These are phyloP conservation scores for Gigaspora rosea DNA, from an alignment of 192 early-diverging fungal genomes.

Conservation along the genomic window DNA sequence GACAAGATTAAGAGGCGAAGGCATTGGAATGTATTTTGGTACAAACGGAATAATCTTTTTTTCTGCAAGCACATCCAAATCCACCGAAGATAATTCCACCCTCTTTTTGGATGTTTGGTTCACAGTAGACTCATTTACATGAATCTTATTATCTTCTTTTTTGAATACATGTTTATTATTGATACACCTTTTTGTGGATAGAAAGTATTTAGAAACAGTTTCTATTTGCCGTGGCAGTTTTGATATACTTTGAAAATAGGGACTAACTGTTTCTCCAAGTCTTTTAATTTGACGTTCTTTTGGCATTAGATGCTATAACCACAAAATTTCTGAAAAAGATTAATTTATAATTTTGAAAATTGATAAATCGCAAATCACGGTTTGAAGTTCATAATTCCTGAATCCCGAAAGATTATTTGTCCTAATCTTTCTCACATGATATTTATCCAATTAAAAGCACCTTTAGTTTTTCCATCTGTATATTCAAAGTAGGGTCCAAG, in stretches of 20 bases:
- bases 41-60: not conserved
- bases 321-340: too few relatives aligned
- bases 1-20: constrained; percentile 30
- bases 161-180: not conserved
- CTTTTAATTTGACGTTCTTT: too few relatives aligned
- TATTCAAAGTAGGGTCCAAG: too few relatives aligned
- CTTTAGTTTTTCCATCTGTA: too few relatives aligned
- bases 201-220: not conserved
- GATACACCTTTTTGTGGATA: not conserved
- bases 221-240: not conserved
- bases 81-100: not conserved
- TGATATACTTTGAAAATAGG: not conserved
- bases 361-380: too few relatives aligned
- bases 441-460: too few relatives aligned
- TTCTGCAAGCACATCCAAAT: not conserved
- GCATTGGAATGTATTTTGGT: constrained; percentile 30
- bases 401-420: too few relatives aligned
- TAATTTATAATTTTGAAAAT: too few relatives aligned
- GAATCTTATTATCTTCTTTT: not conserved
- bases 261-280: not conserved
- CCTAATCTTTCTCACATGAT: too few relatives aligned
- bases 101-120: not conserved
- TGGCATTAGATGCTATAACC: too few relatives aligned
- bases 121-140: not conserved
- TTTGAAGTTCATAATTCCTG: too few relatives aligned